These are phyloP conservation scores for Daldinia sp. DNA, from an alignment of 2,329 filamentous ascomycete genomes.

Conservation along the genomic window DNA sequence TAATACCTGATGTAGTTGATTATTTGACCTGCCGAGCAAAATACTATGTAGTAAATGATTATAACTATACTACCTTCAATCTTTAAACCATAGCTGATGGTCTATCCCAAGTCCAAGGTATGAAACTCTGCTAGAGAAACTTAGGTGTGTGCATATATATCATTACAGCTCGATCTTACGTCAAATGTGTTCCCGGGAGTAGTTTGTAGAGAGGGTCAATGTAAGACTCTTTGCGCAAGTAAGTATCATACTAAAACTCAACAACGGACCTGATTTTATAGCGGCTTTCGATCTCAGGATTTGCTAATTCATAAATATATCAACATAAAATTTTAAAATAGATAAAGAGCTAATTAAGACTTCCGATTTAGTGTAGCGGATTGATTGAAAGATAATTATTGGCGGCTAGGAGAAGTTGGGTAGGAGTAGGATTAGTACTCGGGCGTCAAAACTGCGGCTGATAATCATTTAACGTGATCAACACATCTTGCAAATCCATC, in stretches of 20 bases:
- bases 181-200: neutral
- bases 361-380: neutral
- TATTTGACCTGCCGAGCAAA: neutral
- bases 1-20: neutral
- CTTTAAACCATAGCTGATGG: neutral
- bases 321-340: neutral
- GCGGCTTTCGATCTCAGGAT: neutral
- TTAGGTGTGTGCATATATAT: neutral
- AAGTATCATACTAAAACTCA: neutral
- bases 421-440: neutral
- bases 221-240: neutral
- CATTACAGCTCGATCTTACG: neutral
- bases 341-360: neutral
- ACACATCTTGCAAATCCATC: conserved; percentile 1
- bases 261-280: neutral
- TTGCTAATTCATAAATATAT: neutral
- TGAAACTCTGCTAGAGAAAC: neutral
- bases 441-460: neutral
- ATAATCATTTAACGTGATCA: neutral
- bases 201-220: neutral
- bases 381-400: neutral
- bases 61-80: neutral
- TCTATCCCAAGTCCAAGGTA: neutral
- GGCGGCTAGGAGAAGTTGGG: neutral
- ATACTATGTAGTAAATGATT: neutral